Percentiles rank a stretch among this genome's conserved stretches.
Evolutionary conservation across 352 stramenopile genomes (phyloP).

Genomic region (Phytophthora melonis): DNA sequence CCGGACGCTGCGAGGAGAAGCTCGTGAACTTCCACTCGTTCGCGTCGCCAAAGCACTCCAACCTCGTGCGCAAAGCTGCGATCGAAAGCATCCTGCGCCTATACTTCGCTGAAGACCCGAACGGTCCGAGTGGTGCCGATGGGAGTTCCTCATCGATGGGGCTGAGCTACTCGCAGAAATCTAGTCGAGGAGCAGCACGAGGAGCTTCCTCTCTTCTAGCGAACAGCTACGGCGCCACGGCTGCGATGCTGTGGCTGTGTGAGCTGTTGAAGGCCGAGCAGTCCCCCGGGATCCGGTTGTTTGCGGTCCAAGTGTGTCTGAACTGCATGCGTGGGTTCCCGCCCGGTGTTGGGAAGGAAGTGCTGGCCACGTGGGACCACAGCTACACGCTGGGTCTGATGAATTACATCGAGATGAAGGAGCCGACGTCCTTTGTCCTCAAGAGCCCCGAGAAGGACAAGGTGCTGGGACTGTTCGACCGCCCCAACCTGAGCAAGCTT

Average conservation of each 20-base stretch:
- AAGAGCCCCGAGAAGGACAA: constrained; percentile 82
- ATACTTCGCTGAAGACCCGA: constrained; percentile 85
- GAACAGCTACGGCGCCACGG: constrained; percentile 72
- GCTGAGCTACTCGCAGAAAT: constrained; percentile 27
- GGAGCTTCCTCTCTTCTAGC: constrained; percentile 36
- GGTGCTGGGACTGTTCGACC: constrained; percentile 66
- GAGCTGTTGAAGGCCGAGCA: constrained; percentile 70
- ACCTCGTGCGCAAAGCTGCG: constrained; percentile 81
- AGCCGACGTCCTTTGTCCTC: constrained; percentile 77
- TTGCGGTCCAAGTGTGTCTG: constrained; percentile 80
- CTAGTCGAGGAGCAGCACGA: constrained; percentile 23
- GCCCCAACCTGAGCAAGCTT: constrained; percentile 68
- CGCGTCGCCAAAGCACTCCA: constrained; percentile 74
- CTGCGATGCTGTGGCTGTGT: constrained; percentile 75
- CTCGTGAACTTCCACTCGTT: constrained; percentile 78
- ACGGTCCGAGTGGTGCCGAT: constrained; percentile 30
- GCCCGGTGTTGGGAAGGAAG: constrained; percentile 70
- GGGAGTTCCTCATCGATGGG: constrained; percentile 24
- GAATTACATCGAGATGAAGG: constrained; percentile 83
- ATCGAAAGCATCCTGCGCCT: constrained; percentile 88
- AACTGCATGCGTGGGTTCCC: constrained; percentile 87
- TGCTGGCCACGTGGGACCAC: constrained; percentile 85
- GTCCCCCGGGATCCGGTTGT: constrained; percentile 77
- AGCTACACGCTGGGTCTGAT: constrained; percentile 82
- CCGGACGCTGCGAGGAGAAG: constrained; percentile 73